Base-by-base conservation (phyloP, 345 rosid species). In the Trapa bicornis region DNA sequence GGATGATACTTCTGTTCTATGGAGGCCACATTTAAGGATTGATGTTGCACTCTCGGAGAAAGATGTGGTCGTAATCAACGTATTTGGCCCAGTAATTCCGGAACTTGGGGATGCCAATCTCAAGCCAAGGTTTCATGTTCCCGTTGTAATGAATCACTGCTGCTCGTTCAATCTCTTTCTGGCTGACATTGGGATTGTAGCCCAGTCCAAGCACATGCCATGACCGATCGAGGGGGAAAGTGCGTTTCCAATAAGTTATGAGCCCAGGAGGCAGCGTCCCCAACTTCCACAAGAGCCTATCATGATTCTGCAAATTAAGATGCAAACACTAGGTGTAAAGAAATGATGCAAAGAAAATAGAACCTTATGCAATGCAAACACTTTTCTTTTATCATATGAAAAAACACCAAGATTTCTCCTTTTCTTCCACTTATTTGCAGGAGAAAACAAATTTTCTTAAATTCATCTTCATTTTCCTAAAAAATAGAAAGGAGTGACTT, bases 171-270 rank as follows among this genome's bases (percentile, higher is more conserved):
- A 82, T 82, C 0, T 82, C 86, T 56, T 58, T 80, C 70, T 77
- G 83, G 70, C 53, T 80, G 42, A 82, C 79, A 60, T 61, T 77
- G 38, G 83, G 81, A 66, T 82, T 80, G 68, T 82, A 82, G 60
- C 86, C 86, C 38, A 82, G 81, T 17, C 86, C 86, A 52, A 82
- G 75, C 41, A 82, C 81, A 54, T 82, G 86, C 86, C 86, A 82
- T 3, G 66, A 65, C 61, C 80, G 75, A n/a, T 82, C 72, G 4
- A 82, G 76, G 17, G 83, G 64, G 47, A 50, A 71, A 47, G 83
- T 82, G 32, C 77, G 67, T 47, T 80, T 80, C 83, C 83, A 82
- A 42, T 79, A 80, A 35, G 83, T 80, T 57, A 82, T 82, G 45
- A 82, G 78, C 50, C 86, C 86, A 14, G 86, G 86, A 13, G 86